Percentiles rank a stretch among this genome's conserved stretches.
These are phyloP conservation scores for Mucor plumbeus DNA, from an alignment of 371 early-diverging fungal genomes.

Conservation along the genomic window DNA sequence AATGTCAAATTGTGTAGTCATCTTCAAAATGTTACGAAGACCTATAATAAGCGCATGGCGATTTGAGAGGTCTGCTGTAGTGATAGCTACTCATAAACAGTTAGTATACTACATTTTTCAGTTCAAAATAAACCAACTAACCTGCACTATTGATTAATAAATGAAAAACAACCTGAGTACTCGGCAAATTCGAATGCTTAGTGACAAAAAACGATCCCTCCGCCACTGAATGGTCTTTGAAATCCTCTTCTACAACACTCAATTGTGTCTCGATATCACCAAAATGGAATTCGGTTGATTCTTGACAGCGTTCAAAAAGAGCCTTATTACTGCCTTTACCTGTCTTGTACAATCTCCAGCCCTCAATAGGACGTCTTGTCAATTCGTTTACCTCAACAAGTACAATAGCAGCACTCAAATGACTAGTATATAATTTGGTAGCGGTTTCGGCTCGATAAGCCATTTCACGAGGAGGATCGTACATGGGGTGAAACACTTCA, in stretches of 20 bases:
- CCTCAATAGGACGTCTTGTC: slow-evolving; percentile 21
- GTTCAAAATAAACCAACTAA: slow-evolving; percentile 19
- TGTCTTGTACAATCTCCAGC: slow-evolving; percentile 62
- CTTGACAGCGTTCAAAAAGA: slow-evolving; percentile 69
- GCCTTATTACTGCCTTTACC: slow-evolving; percentile 72
- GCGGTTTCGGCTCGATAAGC: slow-evolving; percentile 78
- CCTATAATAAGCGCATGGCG: slow-evolving; percentile 66
- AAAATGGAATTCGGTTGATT: slow-evolving; percentile 82
- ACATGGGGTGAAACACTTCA: slow-evolving; percentile 57
- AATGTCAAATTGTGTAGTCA: slow-evolving; percentile 72
- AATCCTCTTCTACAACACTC: slow-evolving; percentile 56
- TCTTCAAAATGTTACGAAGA: slow-evolving; percentile 66
- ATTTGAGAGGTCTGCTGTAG: slow-evolving; percentile 48
- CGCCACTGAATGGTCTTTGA: slow-evolving; percentile 42
- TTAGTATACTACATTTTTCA: neutral
- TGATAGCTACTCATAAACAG: slow-evolving; percentile 22
- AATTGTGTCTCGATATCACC: slow-evolving; percentile 72
- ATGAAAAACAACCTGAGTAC: slow-evolving; percentile 78
- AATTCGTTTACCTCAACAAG: slow-evolving; percentile 63
- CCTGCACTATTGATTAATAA: slow-evolving; percentile 62
- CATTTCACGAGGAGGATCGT: slow-evolving; percentile 58
- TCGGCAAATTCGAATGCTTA: slow-evolving; percentile 77
- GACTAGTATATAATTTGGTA: slow-evolving; percentile 68
- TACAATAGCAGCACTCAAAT: slow-evolving; percentile 68
- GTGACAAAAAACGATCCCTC: slow-evolving; percentile 82